A percentile compares a stretch with the other conserved stretches of the same genome.
phyloP scores from a whole-genome alignment of 1,284 basidiomycete genomes.

The Rhodotorula sp. region DNA sequence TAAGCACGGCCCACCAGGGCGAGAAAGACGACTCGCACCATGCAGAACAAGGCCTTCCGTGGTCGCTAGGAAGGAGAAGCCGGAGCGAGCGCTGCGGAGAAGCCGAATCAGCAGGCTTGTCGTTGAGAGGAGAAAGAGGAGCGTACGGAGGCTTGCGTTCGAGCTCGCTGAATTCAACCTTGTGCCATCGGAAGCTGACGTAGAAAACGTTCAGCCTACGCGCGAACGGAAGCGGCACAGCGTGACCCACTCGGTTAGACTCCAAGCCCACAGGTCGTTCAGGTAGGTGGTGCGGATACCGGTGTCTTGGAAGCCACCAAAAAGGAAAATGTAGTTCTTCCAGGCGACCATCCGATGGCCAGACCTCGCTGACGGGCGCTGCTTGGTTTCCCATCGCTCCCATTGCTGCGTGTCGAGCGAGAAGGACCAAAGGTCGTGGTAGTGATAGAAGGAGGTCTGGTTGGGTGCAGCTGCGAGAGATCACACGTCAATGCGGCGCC shows the following conservation, averaged over 20 bases:
- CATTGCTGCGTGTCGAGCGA: slow-evolving; percentile 72
- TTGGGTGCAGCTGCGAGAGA: slow-evolving; percentile 60
- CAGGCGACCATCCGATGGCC: slow-evolving; percentile 90
- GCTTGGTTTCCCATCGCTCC: slow-evolving; percentile 86
- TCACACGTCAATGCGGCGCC: neutral
- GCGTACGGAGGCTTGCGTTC: slow-evolving; percentile 61
- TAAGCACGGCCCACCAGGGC: neutral
- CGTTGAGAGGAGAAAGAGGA: neutral
- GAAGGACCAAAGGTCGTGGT: slow-evolving; percentile 71
- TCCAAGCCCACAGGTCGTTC: slow-evolving; percentile 44
- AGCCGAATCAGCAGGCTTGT: neutral
- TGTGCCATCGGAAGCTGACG: slow-evolving; percentile 80
- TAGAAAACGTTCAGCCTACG: slow-evolving; percentile 43
- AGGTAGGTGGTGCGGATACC: slow-evolving; percentile 43
- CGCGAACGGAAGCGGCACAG: too few species aligned
- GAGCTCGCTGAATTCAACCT: slow-evolving; percentile 69
- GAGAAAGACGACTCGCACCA: neutral
- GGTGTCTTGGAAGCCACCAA: slow-evolving; percentile 56
- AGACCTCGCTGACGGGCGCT: slow-evolving; percentile 74
- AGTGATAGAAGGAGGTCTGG: slow-evolving; percentile 87
- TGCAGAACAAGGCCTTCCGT: slow-evolving; percentile 74
- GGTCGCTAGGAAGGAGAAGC: slow-evolving; percentile 80
- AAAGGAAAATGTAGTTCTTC: slow-evolving; percentile 82
- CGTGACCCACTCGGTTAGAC: slow-evolving; percentile 28
- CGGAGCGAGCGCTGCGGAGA: slow-evolving; percentile 64